Evolutionary conservation across 1,284 basidiomycete species (phyloP).

Genomic region (Acaromyces ingoldii): DNA sequence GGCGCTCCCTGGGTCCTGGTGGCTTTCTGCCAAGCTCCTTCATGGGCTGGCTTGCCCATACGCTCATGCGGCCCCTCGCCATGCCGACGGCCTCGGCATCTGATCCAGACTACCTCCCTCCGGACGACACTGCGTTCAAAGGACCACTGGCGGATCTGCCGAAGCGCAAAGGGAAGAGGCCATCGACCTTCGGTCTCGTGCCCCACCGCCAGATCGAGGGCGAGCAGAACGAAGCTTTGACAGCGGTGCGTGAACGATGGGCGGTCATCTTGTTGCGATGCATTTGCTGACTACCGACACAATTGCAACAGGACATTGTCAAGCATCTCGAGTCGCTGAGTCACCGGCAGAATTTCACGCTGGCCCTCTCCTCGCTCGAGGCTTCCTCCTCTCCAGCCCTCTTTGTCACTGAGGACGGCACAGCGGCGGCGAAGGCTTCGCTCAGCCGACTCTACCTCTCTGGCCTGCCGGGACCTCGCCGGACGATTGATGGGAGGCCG

Average conservation of each 20-base stretch:
- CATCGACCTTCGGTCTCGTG: conserved; percentile 6
- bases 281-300: no score
- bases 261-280: no score
- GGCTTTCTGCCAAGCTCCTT: conserved; percentile 1
- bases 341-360: no score
- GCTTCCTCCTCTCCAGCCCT: conserved; percentile 1
- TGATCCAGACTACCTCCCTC: conserved; percentile 4
- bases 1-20: conserved; percentile 5
- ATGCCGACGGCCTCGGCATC: not conserved
- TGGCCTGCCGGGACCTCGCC: not conserved
- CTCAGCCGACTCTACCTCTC: not conserved
- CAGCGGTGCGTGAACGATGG: no score
- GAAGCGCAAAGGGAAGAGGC: not conserved
- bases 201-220: conserved; percentile 10
- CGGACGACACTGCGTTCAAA: not conserved
- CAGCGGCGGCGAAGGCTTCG: not conserved
- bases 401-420: not conserved
- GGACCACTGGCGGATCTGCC: not conserved
- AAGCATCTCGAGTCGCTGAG: no score
- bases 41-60: conserved; percentile 7
- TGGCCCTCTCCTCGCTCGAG: conserved; percentile 1
- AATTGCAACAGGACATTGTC: no score
- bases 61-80: conserved; percentile 8
- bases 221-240: not conserved
- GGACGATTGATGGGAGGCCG: not conserved